phyloP scores from a whole-genome alignment of 352 stramenopile species.

The Phytophthora fragariaefolia region DNA sequence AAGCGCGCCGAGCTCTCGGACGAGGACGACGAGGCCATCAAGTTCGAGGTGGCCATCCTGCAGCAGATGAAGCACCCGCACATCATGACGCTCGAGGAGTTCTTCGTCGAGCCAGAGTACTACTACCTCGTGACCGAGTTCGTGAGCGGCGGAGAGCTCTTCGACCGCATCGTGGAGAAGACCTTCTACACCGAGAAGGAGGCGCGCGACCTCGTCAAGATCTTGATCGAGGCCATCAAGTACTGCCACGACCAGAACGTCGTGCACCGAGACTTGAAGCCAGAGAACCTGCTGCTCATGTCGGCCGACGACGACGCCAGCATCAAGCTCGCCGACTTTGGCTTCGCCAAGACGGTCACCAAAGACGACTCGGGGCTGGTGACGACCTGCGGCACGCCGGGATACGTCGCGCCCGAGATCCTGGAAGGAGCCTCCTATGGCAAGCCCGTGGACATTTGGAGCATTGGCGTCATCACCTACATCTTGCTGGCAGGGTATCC shows the following conservation, averaged over 20 bases:
- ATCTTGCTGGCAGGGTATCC: constrained; percentile 90
- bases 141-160: constrained; percentile 86
- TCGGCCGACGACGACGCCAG: constrained; percentile 85
- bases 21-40: constrained; percentile 83
- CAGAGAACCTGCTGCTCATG: constrained; percentile 89
- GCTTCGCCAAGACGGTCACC: constrained; percentile 90
- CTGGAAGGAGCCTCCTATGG: constrained; percentile 82
- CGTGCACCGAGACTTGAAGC: constrained; percentile 85
- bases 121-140: constrained; percentile 93
- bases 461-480: constrained; percentile 88
- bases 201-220: constrained; percentile 84
- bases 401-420: constrained; percentile 88
- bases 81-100: constrained; percentile 92
- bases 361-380: constrained; percentile 67
- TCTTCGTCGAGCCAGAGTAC: constrained; percentile 90
- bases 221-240: constrained; percentile 78
- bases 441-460: constrained; percentile 89
- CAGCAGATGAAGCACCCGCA: constrained; percentile 89
- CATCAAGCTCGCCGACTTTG: constrained; percentile 94
- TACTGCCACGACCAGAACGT: constrained; percentile 91
- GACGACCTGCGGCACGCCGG: constrained; percentile 78
- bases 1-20: constrained; percentile 74
- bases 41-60: constrained; percentile 83
- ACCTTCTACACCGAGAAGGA: constrained; percentile 89
- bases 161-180: constrained; percentile 91